Percentiles rank a stretch among this genome's conserved stretches.
Evolutionary conservation across 805 yeast genomes (phyloP).

Genomic region (Candida alai): DNA sequence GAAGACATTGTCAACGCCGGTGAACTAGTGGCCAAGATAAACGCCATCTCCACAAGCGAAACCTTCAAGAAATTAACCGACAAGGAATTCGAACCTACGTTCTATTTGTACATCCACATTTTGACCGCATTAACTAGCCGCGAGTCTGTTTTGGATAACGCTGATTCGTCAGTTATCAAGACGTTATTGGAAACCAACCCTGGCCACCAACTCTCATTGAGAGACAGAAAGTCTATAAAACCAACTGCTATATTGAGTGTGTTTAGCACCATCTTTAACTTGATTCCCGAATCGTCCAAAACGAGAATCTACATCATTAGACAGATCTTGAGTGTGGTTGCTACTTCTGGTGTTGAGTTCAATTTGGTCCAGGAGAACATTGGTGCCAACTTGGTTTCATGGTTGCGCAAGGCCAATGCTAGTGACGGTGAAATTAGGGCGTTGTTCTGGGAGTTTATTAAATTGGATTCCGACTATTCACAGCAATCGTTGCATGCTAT

Average conservation of each 20-base stretch:
- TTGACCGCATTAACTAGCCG: slow-evolving; percentile 26
- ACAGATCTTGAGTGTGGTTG: slow-evolving; percentile 29
- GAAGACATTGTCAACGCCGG: slow-evolving; percentile 24
- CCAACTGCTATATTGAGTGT: slow-evolving; percentile 38
- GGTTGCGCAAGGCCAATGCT: slow-evolving; percentile 33
- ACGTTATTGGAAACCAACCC: slow-evolving; percentile 32
- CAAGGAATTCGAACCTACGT: slow-evolving; percentile 44
- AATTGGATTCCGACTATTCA: slow-evolving; percentile 30
- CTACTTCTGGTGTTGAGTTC: slow-evolving; percentile 28
- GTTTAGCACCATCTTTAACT: slow-evolving; percentile 40
- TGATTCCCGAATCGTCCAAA: slow-evolving; percentile 30
- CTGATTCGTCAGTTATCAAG: slow-evolving; percentile 18
- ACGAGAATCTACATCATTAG: slow-evolving; percentile 29
- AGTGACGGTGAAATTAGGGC: slow-evolving; percentile 24
- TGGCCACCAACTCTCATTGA: slow-evolving; percentile 33
- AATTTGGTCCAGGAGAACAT: slow-evolving; percentile 30
- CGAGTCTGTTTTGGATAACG: slow-evolving; percentile 24
- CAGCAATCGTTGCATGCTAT: slow-evolving; percentile 31
- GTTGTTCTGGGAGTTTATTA: slow-evolving; percentile 36
- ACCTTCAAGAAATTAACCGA: slow-evolving; percentile 33
- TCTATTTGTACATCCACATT: slow-evolving; percentile 37
- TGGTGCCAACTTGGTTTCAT: slow-evolving; percentile 32
- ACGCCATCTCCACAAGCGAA: slow-evolving; percentile 25
- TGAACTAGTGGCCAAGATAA: slow-evolving; percentile 25
- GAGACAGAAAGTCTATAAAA: slow-evolving; percentile 43